Conservation (phyloP, 179 eudicot species). For the Corrigiola litoralis region DNA sequence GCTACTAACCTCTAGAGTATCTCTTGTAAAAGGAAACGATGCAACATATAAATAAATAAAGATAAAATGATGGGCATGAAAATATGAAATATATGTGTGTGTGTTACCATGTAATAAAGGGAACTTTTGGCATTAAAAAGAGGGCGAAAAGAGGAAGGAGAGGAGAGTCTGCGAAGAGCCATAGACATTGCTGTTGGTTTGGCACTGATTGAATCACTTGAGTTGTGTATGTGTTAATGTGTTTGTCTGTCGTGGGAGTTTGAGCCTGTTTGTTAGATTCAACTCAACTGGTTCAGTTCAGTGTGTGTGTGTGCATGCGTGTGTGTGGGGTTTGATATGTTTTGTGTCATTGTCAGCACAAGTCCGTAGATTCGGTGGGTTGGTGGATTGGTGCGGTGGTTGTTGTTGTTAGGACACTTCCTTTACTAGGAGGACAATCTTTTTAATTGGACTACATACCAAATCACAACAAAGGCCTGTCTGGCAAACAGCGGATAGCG, state of each 20-base stretch:
- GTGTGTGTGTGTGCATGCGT: no score
- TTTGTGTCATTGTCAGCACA: not conserved
- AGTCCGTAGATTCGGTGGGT: conserved; percentile 2
- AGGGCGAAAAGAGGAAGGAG: conserved; percentile 39
- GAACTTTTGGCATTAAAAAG: conserved; percentile 50
- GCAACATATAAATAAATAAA: not conserved
- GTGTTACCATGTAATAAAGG: conserved; percentile 57
- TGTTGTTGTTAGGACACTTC: no score
- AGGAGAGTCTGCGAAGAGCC: conserved; percentile 77
- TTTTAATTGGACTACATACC: no score
- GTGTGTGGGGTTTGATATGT: not conserved
- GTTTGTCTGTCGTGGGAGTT: conserved; percentile 4
- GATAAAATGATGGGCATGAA: not conserved
- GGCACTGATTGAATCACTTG: no score
- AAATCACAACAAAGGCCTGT: no score
- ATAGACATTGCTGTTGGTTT: conserved; percentile 54
- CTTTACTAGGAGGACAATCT: no score
- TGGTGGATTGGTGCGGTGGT: conserved; percentile 20
- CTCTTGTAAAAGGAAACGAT: not conserved
- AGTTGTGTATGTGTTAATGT: no score
- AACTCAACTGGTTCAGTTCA: no score
- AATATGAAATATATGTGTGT: no score
- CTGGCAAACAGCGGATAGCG: no score
- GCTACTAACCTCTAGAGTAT: no score
- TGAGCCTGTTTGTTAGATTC: not conserved